Evolutionary conservation across 225 moss, liverwort and hornwort species (phyloP), one percentile per base, ranked within the genome.

Genomic region (Sphagnum contortum): DNA sequence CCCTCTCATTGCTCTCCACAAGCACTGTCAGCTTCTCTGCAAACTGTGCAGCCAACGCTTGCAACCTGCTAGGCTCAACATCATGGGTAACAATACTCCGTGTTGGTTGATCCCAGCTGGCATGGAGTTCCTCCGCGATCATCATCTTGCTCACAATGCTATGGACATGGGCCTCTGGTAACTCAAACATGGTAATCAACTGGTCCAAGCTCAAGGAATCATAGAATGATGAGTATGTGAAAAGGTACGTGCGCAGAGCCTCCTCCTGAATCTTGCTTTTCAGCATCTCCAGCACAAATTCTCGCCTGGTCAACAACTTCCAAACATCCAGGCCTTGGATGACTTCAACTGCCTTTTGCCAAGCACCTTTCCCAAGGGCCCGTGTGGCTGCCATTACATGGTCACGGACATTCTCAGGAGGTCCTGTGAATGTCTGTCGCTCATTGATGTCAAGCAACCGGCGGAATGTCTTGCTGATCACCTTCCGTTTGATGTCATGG

Each of bases 61-160:
- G 96, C 71, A 96, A 80, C 69, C 92, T 81, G 1, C 86, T 81
- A 8, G 90, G 96, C 71, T 96, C 90, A 45, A 90, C 92, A 64
- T 92, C 83, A 77, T 96, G 92, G 8, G 90, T 96, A 48, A 90
- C 96, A 51, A 96, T 90, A 66, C 87, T 90, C 62, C 92, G 84
- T 10, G 96, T 96, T 3, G 95, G 95, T 76, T 96, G 95, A 70
- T 96, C 92, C 95, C 95, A 96, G 73, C 92, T 96, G 45, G 90
- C 95, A 64, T 96, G 95, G 64, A 96, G 76, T 88, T 96, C 95
- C 74, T 92, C 92, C 0, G 92, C 88, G 52, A 96, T 96, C 90
- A 96, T 92, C 92, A 96, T 96, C 87, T 96, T 96, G 71, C 95
- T 96, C 60, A 92, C 83, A 45, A 90, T 87, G 80, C 92, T 96